Evolutionary conservation across 2,329 filamentous ascomycete species (phyloP), one percentile per base, ranked within the genome.

Genomic region (Arthrobotrys iridis): DNA sequence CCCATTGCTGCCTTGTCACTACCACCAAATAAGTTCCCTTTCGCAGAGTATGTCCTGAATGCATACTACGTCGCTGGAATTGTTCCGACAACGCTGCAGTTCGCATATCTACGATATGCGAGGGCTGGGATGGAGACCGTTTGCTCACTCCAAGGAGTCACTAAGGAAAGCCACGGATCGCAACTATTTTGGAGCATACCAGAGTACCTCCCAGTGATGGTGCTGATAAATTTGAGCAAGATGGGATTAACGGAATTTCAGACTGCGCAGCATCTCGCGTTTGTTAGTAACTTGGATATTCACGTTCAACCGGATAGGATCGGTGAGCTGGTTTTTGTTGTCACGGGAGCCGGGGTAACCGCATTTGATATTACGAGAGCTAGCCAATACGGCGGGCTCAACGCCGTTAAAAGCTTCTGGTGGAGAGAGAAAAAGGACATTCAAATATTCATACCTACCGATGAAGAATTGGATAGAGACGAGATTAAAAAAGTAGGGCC

Each of bases 271-370:
- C 11, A 15, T 7, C 1, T 22, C 30, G 4, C 37, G 1, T 4
- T 43, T 4, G 57, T 13, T 11, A 57, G 22, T 20, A 52, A 52
- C 11, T 7, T 59, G 3, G 63, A 68, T 26, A 22, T 64, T 13
- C 63, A 68, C 20, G 11, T 75, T n/a, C 63, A 75, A 37, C 26
- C 48, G 0, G 71, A 75, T 37, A 68, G 48, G 40, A 50, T 18
- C 1, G 71, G 71, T 3, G 71, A 75, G 4, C 13, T 75, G 46
- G 62, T 62, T 2, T 75, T 75, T 33, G 35, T 68, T 10, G 52
- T 45, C 0, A 68, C 71, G 0, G 63, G 71, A 0, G 37, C 57
- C 2, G 63, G 71, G 1, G 71, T 68, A 20, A 75, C 63, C 1
- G 71, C 63, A n/a, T 75, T 68, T 22, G 63, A 75, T 46, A 35